Conservation (phyloP, 331 rosid genomes). For the Acacia pycnantha region DNA sequence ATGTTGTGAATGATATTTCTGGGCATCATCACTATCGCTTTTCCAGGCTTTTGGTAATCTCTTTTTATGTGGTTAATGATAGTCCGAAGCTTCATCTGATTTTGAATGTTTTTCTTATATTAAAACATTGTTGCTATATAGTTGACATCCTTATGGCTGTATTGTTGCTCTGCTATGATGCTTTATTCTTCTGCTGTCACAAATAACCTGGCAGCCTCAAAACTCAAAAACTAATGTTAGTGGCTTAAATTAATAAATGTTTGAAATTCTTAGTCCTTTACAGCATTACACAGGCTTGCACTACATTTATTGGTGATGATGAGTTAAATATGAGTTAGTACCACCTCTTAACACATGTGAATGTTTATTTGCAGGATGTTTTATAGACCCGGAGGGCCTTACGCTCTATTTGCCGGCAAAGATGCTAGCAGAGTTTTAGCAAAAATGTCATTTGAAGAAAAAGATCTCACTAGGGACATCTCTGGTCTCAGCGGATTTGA, state of each 20-base stretch:
- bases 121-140: not conserved
- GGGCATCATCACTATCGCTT: not conserved
- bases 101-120: not conserved
- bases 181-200: not conserved
- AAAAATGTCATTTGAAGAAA: conserved; percentile 94
- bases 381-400: conserved; percentile 98
- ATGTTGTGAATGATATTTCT: not conserved
- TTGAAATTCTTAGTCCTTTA: no score
- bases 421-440: conserved; percentile 98
- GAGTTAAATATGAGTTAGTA: conserved; percentile 33
- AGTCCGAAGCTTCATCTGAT: not conserved
- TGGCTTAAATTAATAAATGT: not conserved
- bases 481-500: conserved; percentile 87
- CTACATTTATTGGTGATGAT: conserved; percentile 18
- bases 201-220: not conserved
- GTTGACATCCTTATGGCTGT: not conserved
- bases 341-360: conserved; percentile 17
- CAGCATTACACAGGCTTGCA: not conserved
- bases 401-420: conserved; percentile 93
- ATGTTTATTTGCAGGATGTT: conserved; percentile 62
- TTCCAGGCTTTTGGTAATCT: not conserved
- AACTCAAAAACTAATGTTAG: not conserved
- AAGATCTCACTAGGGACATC: conserved; percentile 80
- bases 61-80: not conserved
- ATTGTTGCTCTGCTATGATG: not conserved